Conservation (phyloP, 176 grass and related monocot species). For the Carex littledalei region DNA sequence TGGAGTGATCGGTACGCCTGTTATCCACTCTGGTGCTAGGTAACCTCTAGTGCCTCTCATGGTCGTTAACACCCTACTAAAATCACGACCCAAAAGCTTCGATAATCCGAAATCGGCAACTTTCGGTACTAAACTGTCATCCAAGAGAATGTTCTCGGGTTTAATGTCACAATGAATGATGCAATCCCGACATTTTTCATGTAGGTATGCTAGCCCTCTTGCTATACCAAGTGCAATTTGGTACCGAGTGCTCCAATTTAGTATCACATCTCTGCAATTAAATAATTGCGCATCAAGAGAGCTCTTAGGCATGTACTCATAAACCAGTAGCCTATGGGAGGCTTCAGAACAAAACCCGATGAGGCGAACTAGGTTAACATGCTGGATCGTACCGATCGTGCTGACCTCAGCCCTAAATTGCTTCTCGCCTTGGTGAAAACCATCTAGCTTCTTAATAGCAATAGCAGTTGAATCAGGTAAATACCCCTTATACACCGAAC, state of each 20-base stretch:
- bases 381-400: constrained; percentile 70
- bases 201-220: constrained; percentile 68
- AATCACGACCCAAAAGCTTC: constrained; percentile 72
- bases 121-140: constrained; percentile 59
- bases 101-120: constrained; percentile 78
- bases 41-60: constrained; percentile 87
- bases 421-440: constrained; percentile 76
- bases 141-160: constrained; percentile 88
- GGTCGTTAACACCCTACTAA: constrained; percentile 78
- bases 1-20: constrained; percentile 50
- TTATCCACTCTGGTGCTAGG: constrained; percentile 87
- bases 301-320: constrained; percentile 76
- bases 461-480: constrained; percentile 57
- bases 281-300: constrained; percentile 70
- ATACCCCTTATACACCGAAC: constrained; percentile 57
- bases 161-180: constrained; percentile 93
- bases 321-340: constrained; percentile 51
- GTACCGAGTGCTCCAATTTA: constrained; percentile 53
- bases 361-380: constrained; percentile 71
- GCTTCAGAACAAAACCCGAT: constrained; percentile 78
- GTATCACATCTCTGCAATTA: constrained; percentile 20
- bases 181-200: constrained; percentile 77
- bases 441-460: constrained; percentile 72
- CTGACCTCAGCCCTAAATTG: constrained; percentile 94
- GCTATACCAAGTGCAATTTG: constrained; percentile 71